phyloP scores from a whole-genome alignment of 2,329 filamentous ascomycete genomes.

The Proliferodiscus dingleyae region DNA sequence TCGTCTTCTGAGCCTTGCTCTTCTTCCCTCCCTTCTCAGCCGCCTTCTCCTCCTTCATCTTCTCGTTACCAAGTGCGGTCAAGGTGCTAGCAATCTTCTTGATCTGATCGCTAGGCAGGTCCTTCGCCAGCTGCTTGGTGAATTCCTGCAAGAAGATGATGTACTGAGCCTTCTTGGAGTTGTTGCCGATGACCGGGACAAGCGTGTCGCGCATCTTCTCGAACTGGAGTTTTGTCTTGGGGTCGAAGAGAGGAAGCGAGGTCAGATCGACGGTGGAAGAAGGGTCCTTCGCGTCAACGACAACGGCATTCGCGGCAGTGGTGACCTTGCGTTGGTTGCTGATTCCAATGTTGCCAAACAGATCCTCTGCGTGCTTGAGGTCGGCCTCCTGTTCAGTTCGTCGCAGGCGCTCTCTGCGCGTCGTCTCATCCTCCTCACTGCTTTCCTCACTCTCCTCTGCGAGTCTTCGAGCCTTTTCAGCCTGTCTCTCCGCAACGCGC shows the following conservation, averaged over 20 bases:
- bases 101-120: conserved; percentile 86
- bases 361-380: conserved; percentile 81
- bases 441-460: conserved; percentile 54
- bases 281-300: conserved; percentile 69
- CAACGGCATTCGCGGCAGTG: conserved; percentile 58
- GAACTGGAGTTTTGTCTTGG: conserved; percentile 82
- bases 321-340: conserved; percentile 62
- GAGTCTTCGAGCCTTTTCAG: conserved; percentile 49
- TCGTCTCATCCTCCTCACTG: conserved; percentile 66
- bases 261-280: conserved; percentile 76
- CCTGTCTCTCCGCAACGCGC: conserved; percentile 75
- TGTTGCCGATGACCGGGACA: conserved; percentile 68
- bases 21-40: conserved; percentile 95
- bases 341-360: conserved; percentile 74
- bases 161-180: conserved; percentile 87
- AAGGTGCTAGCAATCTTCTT: conserved; percentile 89
- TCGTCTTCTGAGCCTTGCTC: conserved; percentile 92
- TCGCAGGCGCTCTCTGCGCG: conserved; percentile 68
- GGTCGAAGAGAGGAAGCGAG: conserved; percentile 79
- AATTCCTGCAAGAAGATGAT: conserved; percentile 87
- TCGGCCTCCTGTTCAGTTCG: conserved; percentile 83
- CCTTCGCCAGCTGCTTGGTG: conserved; percentile 77
- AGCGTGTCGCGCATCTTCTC: conserved; percentile 71
- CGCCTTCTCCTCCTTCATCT: conserved; percentile 97
- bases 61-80: conserved; percentile 92